A percentile compares a stretch with the other conserved stretches of the same genome.
phyloP scores from a whole-genome alignment of 306 rosid species.

The Corylus heterophylla region DNA sequence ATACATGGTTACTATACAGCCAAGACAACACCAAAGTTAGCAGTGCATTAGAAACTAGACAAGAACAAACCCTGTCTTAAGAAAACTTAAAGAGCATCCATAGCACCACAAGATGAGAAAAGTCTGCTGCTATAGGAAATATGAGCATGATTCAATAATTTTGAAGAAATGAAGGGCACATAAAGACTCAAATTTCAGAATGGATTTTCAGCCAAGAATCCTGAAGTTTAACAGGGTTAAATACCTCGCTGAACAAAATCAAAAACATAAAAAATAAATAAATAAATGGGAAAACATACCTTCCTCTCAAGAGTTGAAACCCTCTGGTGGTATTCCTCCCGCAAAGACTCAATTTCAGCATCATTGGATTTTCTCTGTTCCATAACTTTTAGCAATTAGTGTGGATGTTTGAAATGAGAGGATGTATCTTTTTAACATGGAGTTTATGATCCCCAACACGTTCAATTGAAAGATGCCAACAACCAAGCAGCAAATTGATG shows the following conservation, averaged over 20 bases:
- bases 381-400: conserved; percentile 42
- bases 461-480: conserved; percentile 6
- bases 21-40: conserved; percentile 9
- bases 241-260: background rate
- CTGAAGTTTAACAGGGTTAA: background rate
- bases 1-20: background rate
- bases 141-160: background rate
- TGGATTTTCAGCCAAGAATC: conserved; percentile 17
- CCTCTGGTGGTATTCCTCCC: conserved; percentile 98
- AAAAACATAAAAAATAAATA: background rate
- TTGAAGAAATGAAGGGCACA: background rate
- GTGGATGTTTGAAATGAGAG: conserved; percentile 23
- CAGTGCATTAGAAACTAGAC: conserved; percentile 4
- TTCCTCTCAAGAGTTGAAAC: conserved; percentile 86
- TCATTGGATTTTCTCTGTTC: conserved; percentile 92
- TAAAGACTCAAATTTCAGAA: background rate
- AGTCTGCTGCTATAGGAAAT: background rate
- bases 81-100: background rate
- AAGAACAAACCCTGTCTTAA: background rate
- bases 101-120: background rate
- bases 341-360: conserved; percentile 88
- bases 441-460: background rate
- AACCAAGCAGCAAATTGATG: background rate
- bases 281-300: conserved; percentile 47
- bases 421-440: conserved; percentile 1